phyloP scores from a whole-genome alignment of 1,284 basidiomycete genomes.

The Pseudozyma flocculosa region DNA sequence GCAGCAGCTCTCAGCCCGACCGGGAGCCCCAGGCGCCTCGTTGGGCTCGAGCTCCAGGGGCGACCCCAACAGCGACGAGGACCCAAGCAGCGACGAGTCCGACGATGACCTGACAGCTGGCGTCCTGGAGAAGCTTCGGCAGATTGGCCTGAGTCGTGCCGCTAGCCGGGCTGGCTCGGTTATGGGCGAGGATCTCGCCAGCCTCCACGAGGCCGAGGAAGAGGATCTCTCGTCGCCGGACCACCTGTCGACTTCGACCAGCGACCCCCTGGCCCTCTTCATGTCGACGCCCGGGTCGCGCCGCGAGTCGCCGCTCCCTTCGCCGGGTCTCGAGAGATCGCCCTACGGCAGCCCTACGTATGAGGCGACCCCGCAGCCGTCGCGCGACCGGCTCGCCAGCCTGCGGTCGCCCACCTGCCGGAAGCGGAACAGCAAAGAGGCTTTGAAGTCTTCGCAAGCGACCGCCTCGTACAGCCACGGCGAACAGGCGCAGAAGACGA shows the following conservation, averaged over 20 bases:
- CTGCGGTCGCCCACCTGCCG: constrained; percentile 10
- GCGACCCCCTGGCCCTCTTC: neutral
- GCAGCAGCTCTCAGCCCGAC: constrained; percentile 15
- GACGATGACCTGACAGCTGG: constrained; percentile 26
- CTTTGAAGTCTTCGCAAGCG: neutral
- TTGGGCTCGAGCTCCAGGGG: constrained; percentile 3
- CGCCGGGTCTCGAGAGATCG: neutral
- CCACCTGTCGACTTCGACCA: neutral
- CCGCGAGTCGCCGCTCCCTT: neutral
- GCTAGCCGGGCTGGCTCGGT: constrained; percentile 41
- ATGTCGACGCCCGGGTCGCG: neutral
- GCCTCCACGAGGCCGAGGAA: constrained; percentile 40
- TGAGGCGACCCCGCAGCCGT: constrained; percentile 10
- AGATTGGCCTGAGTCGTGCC: constrained; percentile 30
- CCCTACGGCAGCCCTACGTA: neutral
- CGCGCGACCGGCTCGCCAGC: constrained; percentile 12
- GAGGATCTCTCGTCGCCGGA: constrained; percentile 19
- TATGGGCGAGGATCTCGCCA: constrained; percentile 28
- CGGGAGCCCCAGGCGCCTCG: constrained; percentile 11
- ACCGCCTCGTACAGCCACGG: neutral
- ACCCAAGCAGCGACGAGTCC: constrained; percentile 28
- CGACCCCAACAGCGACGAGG: constrained; percentile 19
- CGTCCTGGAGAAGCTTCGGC: constrained; percentile 33
- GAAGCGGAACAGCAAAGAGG: neutral
- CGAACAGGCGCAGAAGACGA: constrained; percentile 16